These are phyloP conservation scores for Seiridium unicorne DNA, from an alignment of 2,329 filamentous ascomycete species.

Conservation along the genomic window DNA sequence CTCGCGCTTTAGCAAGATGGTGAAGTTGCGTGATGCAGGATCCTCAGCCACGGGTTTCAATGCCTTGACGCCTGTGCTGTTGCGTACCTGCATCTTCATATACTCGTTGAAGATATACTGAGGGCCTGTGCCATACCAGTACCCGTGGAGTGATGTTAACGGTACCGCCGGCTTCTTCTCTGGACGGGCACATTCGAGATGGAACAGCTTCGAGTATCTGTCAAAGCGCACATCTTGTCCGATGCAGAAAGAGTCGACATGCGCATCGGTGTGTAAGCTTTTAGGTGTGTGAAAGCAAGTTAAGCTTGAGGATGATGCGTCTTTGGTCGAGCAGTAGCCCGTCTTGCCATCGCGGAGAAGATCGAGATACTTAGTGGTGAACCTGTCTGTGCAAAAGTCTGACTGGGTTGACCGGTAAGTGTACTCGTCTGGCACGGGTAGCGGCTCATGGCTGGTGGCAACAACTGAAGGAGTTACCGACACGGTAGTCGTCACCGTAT, in stretches of 20 bases:
- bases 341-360: not conserved
- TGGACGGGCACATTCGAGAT: not conserved
- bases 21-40: constrained; percentile 7
- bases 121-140: constrained; percentile 8
- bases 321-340: not conserved
- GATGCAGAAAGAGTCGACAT: constrained; percentile 6
- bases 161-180: not conserved
- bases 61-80: not conserved
- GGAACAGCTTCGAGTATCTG: not conserved
- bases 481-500: not conserved
- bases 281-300: constrained; percentile 5
- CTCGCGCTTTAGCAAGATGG: constrained; percentile 27
- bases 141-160: not conserved
- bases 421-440: not conserved
- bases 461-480: not conserved
- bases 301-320: not conserved
- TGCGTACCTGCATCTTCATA: not conserved
- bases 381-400: constrained; percentile 26
- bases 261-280: not conserved
- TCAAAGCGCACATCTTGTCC: not conserved
- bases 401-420: not conserved
- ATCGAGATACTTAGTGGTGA: constrained; percentile 19
- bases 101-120: not conserved
- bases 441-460: not conserved
- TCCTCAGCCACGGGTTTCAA: not conserved